These are phyloP conservation scores for Colletotrichum scovillei DNA, from an alignment of 2,329 filamentous ascomycete genomes.

Conservation along the genomic window DNA sequence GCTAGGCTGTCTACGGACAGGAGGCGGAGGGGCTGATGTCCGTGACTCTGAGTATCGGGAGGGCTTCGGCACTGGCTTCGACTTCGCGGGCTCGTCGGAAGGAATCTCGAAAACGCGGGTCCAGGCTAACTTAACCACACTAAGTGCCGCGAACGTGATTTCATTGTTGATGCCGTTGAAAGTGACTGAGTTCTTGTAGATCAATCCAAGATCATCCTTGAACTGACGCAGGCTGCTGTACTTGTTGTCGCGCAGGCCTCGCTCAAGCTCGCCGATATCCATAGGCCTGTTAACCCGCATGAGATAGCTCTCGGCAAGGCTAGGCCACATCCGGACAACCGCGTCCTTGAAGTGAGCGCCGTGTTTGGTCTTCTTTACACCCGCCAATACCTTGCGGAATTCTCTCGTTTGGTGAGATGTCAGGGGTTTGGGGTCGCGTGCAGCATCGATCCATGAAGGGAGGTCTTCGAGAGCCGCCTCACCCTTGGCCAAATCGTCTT, in stretches of 20 bases:
- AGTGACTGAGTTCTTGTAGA: constrained; percentile 80
- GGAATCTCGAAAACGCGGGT: constrained; percentile 56
- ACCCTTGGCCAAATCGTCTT: constrained; percentile 39
- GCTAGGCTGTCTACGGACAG: constrained; percentile 43
- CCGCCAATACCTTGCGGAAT: constrained; percentile 74
- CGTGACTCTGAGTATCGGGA: constrained; percentile 59
- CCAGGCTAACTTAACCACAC: constrained; percentile 68
- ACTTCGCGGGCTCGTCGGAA: constrained; percentile 67
- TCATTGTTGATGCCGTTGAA: constrained; percentile 88
- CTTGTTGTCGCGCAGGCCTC: constrained; percentile 74
- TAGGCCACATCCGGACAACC: constrained; percentile 80
- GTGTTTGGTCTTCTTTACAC: constrained; percentile 87
- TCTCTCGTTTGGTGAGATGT: constrained; percentile 70
- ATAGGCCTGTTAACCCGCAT: constrained; percentile 80
- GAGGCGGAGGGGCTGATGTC: constrained; percentile 45
- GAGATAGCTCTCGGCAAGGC: constrained; percentile 79
- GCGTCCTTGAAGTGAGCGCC: constrained; percentile 81
- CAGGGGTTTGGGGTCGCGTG: constrained; percentile 61
- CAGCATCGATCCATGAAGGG: constrained; percentile 54
- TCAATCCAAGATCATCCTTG: constrained; percentile 78
- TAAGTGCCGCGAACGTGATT: constrained; percentile 69
- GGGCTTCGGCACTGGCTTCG: constrained; percentile 62
- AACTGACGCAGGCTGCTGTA: constrained; percentile 81
- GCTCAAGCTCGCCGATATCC: constrained; percentile 86
- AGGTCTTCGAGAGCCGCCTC: constrained; percentile 42